These are phyloP conservation scores for Lippia alba DNA, from an alignment of 305 asterid genomes.

Conservation along the genomic window DNA sequence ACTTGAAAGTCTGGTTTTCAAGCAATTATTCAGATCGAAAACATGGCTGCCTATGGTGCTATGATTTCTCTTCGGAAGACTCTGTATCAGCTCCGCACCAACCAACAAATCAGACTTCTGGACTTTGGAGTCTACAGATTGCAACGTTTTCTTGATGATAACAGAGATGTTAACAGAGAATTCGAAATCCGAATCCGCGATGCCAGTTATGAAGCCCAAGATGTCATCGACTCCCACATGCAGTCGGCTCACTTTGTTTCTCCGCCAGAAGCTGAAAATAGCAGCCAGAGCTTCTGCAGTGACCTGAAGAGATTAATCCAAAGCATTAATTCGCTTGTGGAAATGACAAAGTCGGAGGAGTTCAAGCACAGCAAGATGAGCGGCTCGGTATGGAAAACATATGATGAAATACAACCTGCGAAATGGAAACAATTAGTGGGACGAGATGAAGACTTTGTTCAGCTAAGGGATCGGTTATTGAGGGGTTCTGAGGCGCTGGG, in stretches of 20 bases:
- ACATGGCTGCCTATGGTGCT: slow-evolving; percentile 36
- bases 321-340: no score
- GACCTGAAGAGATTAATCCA: background rate
- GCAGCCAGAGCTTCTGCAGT: background rate
- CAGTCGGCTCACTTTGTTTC: background rate
- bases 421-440: no score
- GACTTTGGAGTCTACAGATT: slow-evolving; percentile 1
- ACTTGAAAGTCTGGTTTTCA: no score
- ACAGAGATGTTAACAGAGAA: background rate
- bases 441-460: no score
- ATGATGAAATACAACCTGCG: no score
- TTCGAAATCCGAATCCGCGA: slow-evolving; percentile 30
- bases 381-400: no score
- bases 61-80: slow-evolving; percentile 21
- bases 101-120: slow-evolving; percentile 8
- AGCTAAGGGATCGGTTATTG: no score
- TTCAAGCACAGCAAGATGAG: no score
- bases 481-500: no score
- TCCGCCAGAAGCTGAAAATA: background rate
- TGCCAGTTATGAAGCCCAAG: slow-evolving; percentile 25
- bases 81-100: background rate
- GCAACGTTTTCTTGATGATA: slow-evolving; percentile 11
- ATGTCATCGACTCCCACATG: slow-evolving; percentile 25
- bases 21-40: background rate
- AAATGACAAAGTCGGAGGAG: no score